Conservation (phyloP, 1,284 basidiomycete species). For the Stereum hirsutum region DNA sequence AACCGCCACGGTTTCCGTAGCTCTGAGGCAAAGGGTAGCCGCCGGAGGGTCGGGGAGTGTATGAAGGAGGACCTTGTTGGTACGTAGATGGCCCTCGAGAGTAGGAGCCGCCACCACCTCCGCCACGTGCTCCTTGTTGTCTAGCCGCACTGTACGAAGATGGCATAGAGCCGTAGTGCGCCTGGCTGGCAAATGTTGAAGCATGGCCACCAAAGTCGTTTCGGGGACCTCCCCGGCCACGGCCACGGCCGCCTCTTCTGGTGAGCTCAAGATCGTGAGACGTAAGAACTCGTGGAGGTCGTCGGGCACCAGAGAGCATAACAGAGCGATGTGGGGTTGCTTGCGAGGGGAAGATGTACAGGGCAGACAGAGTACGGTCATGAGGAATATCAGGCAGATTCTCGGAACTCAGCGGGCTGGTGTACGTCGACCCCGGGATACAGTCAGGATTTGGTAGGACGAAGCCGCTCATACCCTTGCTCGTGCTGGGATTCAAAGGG, state of each 20-base stretch:
- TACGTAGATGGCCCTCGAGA: constrained; percentile 3
- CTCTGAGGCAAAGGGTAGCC: constrained; percentile 13
- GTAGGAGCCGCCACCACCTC: constrained; percentile 3
- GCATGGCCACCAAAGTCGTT: constrained; percentile 13
- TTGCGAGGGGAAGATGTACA: constrained; percentile 89
- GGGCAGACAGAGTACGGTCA: constrained; percentile 81
- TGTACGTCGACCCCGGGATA: constrained; percentile 87
- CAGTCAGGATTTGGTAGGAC: constrained; percentile 82
- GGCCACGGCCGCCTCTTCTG: constrained; percentile 31
- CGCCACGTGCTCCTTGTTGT: constrained; percentile 5
- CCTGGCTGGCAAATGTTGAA: constrained; percentile 9
- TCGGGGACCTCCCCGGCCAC: constrained; percentile 25
- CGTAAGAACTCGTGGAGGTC: constrained; percentile 54
- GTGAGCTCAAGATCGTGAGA: constrained; percentile 68
- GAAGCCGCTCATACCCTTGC: constrained; percentile 75
- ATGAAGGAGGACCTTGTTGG: constrained; percentile 5
- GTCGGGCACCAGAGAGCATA: constrained; percentile 69
- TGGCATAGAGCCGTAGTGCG: constrained; percentile 7
- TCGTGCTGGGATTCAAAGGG: constrained; percentile 60
- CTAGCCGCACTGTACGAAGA: constrained; percentile 14
- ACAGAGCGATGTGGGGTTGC: constrained; percentile 79
- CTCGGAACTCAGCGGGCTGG: constrained; percentile 57
- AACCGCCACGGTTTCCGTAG: constrained; percentile 11
- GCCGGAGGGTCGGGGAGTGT: constrained; percentile 7
- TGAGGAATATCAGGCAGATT: constrained; percentile 74